Conservation (phyloP, 1,139 yeast genomes). For the Saccharomycopsis phalli region DNA sequence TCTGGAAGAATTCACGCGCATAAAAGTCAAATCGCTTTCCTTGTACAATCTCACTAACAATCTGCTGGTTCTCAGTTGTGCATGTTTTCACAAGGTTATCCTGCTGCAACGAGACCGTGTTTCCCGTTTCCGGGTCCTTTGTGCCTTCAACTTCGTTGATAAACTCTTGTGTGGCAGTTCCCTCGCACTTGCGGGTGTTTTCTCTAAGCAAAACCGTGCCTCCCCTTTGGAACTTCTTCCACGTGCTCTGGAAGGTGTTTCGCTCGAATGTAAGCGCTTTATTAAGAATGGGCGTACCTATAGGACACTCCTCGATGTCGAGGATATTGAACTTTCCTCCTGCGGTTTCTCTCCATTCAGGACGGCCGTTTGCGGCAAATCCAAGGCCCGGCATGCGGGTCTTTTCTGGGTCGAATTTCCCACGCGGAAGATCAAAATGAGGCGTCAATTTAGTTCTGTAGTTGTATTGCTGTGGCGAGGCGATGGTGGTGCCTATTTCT, state of each 20-base stretch:
- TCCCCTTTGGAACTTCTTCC: slow-evolving; percentile 57
- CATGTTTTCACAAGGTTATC: slow-evolving; percentile 32
- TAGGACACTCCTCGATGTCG: slow-evolving; percentile 89
- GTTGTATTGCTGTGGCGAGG: slow-evolving; percentile 66
- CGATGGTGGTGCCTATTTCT: slow-evolving; percentile 52
- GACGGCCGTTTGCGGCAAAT: slow-evolving; percentile 79
- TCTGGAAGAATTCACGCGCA: slow-evolving; percentile 94
- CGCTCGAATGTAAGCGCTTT: slow-evolving; percentile 70
- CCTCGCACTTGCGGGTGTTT: slow-evolving; percentile 40
- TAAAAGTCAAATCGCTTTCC: slow-evolving; percentile 76
- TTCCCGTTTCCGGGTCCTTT: slow-evolving; percentile 29
- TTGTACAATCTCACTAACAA: slow-evolving; percentile 69
- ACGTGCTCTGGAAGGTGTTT: slow-evolving; percentile 39
- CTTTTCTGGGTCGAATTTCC: slow-evolving; percentile 29
- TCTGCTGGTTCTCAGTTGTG: slow-evolving; percentile 62
- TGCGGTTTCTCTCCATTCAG: slow-evolving; percentile 48
- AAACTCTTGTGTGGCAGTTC: slow-evolving; percentile 15
- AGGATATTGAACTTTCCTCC: slow-evolving; percentile 49
- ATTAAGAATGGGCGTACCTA: slow-evolving; percentile 76
- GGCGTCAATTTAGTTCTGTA: slow-evolving; percentile 94
- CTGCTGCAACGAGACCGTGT: slow-evolving; percentile 27
- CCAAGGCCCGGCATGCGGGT: slow-evolving; percentile 64
- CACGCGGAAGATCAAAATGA: slow-evolving; percentile 80
- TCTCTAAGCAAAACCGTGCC: slow-evolving; percentile 85
- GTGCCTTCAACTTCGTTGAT: slow-evolving; percentile 35